These are phyloP conservation scores for Candida glucosophila DNA, from an alignment of 1,139 yeast species.

Conservation along the genomic window DNA sequence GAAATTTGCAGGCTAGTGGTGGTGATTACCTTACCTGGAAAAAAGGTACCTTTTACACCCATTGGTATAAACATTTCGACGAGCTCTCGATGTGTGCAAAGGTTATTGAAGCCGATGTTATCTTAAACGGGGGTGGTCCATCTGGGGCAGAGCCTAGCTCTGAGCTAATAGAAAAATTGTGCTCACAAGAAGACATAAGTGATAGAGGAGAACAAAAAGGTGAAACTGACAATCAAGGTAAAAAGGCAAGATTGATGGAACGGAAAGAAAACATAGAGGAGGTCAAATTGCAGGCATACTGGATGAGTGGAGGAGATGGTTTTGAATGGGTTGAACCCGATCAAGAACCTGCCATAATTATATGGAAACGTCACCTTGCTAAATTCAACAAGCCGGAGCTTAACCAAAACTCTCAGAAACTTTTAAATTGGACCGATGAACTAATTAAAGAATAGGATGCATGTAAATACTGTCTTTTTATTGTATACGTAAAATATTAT, in stretches of 20 bases:
- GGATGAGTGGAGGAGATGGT: conserved; percentile 71
- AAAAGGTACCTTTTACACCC: conserved; percentile 55
- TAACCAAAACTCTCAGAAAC: conserved; percentile 8
- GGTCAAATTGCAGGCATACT: conserved; percentile 58
- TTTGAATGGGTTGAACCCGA: conserved; percentile 79
- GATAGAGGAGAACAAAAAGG: conserved; percentile 21
- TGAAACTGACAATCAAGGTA: conserved; percentile 29
- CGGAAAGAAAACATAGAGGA: conserved; percentile 43
- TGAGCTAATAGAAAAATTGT: conserved; percentile 30
- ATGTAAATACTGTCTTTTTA: conserved; percentile 2
- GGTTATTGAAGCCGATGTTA: conserved; percentile 58
- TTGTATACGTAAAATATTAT: not conserved
- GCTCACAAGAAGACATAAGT: conserved; percentile 20
- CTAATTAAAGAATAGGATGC: conserved; percentile 13
- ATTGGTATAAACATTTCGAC: conserved; percentile 61
- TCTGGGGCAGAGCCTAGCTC: conserved; percentile 27
- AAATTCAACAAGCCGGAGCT: conserved; percentile 15
- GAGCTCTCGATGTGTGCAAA: conserved; percentile 61
- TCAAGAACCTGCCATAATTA: conserved; percentile 64
- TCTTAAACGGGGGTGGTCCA: conserved; percentile 35
- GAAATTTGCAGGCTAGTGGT: conserved; percentile 36
- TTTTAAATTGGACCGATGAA: conserved; percentile 30
- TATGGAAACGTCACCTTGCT: conserved; percentile 40
- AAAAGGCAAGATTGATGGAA: conserved; percentile 31
- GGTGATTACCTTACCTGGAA: conserved; percentile 57